Conservation (phyloP, 345 rosid species). For the Eucalyptus erythrocorys region DNA sequence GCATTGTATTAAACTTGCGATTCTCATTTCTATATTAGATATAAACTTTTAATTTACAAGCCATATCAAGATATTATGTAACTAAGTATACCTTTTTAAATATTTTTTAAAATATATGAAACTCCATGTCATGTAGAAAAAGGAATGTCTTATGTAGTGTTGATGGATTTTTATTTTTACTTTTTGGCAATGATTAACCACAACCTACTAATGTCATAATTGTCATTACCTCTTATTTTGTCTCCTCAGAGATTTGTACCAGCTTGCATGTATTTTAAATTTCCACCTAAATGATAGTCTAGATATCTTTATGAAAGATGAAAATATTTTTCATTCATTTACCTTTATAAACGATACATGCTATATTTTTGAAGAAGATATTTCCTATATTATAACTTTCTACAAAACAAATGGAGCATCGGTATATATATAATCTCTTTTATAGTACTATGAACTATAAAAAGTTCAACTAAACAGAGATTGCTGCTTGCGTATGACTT, state of each 20-base stretch:
- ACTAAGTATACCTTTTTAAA: too few relatives aligned
- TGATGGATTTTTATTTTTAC: not conserved
- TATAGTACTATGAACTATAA: too few relatives aligned
- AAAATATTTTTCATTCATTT: too few relatives aligned
- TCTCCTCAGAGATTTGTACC: not conserved
- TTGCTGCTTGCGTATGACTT: not conserved
- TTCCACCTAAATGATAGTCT: not conserved
- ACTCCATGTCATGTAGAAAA: not conserved
- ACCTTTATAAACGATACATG: fast-evolving
- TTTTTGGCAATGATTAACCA: not conserved
- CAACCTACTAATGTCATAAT: not conserved
- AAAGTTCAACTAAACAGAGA: not conserved
- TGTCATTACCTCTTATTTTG: not conserved
- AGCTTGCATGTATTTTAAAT: not conserved
- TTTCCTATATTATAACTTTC: too few relatives aligned
- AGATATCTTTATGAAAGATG: too few relatives aligned
- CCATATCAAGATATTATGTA: too few relatives aligned
- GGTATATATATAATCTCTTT: not conserved
- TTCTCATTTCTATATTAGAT: not conserved
- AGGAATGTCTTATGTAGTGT: not conserved
- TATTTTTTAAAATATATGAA: not conserved
- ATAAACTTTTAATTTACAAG: not conserved
- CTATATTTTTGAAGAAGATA: too few relatives aligned
- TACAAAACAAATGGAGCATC: too few relatives aligned
- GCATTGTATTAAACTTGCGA: not conserved